A percentile compares a stretch with the other conserved stretches of the same genome.
phyloP scores from a whole-genome alignment of 2,329 filamentous ascomycete genomes.

The Chaetomiaceae sp. region DNA sequence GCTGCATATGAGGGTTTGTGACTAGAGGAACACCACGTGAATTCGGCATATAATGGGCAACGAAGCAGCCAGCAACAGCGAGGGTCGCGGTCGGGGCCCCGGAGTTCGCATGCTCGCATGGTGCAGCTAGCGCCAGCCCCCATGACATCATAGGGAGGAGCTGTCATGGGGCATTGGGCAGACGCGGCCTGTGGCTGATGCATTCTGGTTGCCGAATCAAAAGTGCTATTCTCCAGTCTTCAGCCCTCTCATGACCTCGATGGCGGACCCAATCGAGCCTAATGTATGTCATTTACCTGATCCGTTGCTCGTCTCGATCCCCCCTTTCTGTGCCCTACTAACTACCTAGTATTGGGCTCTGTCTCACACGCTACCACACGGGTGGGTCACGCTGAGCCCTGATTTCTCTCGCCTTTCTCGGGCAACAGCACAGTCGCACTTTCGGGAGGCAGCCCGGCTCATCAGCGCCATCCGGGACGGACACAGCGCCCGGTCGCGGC shows the following conservation, averaged over 20 bases:
- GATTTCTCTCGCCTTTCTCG: background rate
- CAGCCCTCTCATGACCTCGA: background rate
- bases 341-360: too few relatives aligned
- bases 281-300: too few relatives aligned
- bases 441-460: background rate
- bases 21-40: too few relatives aligned
- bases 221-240: too few relatives aligned
- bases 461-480: background rate
- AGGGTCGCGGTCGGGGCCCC: too few relatives aligned
- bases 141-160: conserved; percentile 6
- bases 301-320: too few relatives aligned
- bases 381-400: conserved; percentile 1
- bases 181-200: conserved; percentile 1
- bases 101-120: too few relatives aligned
- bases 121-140: background rate
- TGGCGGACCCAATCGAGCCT: conserved; percentile 1
- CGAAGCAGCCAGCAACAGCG: too few relatives aligned
- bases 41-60: too few relatives aligned
- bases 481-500: background rate
- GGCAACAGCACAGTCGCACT: background rate
- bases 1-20: too few relatives aligned
- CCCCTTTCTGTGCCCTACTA: background rate
- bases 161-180: too few relatives aligned
- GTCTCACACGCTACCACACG: background rate
- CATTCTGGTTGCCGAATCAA: too few relatives aligned